A percentile compares a stretch with the other conserved stretches of the same genome.
These are phyloP conservation scores for Cicer cuneatum DNA, from an alignment of 306 rosid genomes.

Conservation along the genomic window DNA sequence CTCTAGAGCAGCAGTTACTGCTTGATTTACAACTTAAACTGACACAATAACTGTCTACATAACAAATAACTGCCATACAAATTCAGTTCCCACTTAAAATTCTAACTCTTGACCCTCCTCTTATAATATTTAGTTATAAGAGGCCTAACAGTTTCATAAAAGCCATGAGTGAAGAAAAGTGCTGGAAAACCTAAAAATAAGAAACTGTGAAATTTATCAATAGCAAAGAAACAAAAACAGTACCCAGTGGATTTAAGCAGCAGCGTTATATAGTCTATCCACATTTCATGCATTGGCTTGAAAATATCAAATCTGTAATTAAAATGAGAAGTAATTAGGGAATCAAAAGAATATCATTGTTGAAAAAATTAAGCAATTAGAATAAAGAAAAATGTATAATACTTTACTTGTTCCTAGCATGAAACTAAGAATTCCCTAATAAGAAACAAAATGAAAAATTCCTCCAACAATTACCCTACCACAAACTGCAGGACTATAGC, in stretches of 20 bases:
- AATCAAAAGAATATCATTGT: constrained; percentile 8
- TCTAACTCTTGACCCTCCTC: no score
- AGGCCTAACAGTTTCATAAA: no score
- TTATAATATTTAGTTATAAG: no score
- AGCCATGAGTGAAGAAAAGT: constrained; percentile 10
- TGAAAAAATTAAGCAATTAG: constrained; percentile 4
- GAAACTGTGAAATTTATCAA: constrained; percentile 29
- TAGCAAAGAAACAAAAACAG: constrained; percentile 31
- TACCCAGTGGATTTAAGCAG: constrained; percentile 70
- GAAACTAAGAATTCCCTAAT: constrained; percentile 27
- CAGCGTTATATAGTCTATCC: constrained; percentile 69
- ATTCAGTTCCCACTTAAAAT: no score
- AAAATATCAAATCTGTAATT: constrained; percentile 65
- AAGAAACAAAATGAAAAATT: constrained; percentile 14
- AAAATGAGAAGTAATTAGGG: constrained; percentile 36
- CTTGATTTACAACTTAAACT: no score
- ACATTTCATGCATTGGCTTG: constrained; percentile 87
- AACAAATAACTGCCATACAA: no score
- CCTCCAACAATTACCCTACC: constrained; percentile 8
- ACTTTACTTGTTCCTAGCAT: not conserved
- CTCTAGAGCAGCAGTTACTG: no score
- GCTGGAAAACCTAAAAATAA: not conserved
- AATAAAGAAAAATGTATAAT: not conserved
- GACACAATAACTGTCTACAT: no score
- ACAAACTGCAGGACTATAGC: not conserved